Conservation (phyloP, 176 grass and related monocot species). For the Carex pumila region DNA sequence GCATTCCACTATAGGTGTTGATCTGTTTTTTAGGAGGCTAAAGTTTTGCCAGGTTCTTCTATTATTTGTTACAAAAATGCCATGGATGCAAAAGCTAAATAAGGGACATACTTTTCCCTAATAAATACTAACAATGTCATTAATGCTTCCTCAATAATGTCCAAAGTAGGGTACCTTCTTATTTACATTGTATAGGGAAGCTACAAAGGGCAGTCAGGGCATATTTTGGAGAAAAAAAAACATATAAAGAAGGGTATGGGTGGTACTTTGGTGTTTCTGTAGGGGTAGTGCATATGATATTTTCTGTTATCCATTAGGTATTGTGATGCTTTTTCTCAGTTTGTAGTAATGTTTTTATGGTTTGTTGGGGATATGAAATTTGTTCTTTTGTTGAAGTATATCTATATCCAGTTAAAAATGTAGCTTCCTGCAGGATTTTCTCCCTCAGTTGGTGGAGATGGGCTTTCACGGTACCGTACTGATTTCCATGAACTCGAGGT, state of each 20-base stretch:
- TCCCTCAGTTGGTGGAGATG: constrained; percentile 52
- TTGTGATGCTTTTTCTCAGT: neutral
- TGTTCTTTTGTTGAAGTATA: neutral
- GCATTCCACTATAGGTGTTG: neutral
- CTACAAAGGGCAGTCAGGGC: neutral
- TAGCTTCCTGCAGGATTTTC: constrained; percentile 41
- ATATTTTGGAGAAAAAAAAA: neutral
- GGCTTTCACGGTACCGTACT: constrained; percentile 82
- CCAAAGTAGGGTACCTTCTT: neutral
- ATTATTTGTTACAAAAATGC: neutral
- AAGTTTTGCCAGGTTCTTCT: neutral
- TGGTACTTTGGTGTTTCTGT: neutral
- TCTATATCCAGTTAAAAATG: neutral
- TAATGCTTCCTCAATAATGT: neutral
- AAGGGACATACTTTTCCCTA: neutral
- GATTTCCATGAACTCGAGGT: constrained; percentile 97
- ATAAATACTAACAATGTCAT: neutral
- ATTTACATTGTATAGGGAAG: neutral
- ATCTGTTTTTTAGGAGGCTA: neutral
- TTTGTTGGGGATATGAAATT: neutral
- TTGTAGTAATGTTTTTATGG: neutral
- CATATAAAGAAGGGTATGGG: neutral
- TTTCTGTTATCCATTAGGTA: neutral
- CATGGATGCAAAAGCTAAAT: neutral
- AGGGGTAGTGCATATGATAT: neutral